Evolutionary conservation across 805 yeast species (phyloP), one percentile per base, ranked within the genome.

Genomic region (Peterozyma toletana): DNA sequence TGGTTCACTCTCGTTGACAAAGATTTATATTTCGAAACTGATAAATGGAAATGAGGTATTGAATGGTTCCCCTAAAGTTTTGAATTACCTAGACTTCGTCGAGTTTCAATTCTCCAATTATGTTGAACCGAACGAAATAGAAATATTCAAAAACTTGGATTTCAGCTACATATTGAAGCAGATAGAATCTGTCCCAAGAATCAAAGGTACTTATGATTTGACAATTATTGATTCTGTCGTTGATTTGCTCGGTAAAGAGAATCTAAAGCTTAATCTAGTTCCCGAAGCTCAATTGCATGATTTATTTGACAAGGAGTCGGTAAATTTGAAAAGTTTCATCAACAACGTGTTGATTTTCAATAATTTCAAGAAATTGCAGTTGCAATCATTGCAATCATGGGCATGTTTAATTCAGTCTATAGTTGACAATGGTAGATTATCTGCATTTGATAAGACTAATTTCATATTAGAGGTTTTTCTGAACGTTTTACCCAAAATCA

Each of bases 401-500:
- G 80, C 82, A 17, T 83, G 81, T 51, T 60, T 90, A 40, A 80
- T 87, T 18, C 87, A 88, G 48, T 78, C 88, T 3, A 62, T 87
- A 38, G 78, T 86, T 4, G 69, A 78, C 4, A 89, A 82, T 58
- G 80, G 78, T 9, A 66, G 65, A n/a, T 60, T 79, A 44, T 60
- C 67, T 6, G 54, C 70, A 0, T 53, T 62, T 9, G 60, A 63
- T n/a, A 68, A 82, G 39, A 68, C 78, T 0, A 73, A 77, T 34
- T 83, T 91, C 54, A 78, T 88, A 43, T 62, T 87, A 15, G 95
- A 85, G 51, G 77, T 86, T 2, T 79, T 89, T 49, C 95, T 87
- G 52, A 68, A 76, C 3, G 70, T 87, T 18, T 70, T 87, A 16
- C 96, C 96, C 2, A 83, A 79, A 54, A 75, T 89, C 39, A 80